Evolutionary conservation across 2,329 filamentous ascomycete species (phyloP).

Genomic region (Scedosporium apiospermum): DNA sequence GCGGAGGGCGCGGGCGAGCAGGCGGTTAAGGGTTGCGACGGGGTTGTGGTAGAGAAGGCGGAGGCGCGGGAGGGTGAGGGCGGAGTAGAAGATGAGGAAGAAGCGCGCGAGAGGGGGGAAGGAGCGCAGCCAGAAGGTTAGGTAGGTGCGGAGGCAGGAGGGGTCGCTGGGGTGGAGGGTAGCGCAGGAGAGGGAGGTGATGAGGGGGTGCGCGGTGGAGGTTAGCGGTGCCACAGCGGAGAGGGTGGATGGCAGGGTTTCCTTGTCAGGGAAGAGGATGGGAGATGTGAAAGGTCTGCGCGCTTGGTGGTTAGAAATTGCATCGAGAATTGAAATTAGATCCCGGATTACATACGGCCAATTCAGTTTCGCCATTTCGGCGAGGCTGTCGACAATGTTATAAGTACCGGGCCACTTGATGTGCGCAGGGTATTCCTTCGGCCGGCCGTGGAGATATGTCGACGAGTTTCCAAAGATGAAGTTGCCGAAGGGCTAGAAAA

Average conservation of each 20-base stretch:
- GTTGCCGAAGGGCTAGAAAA: slow-evolving; percentile 27
- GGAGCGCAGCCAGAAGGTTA: slow-evolving; percentile 77
- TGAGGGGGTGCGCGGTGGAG: slow-evolving; percentile 76
- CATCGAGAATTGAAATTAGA: neutral
- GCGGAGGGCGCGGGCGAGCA: slow-evolving; percentile 62
- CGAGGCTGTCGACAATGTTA: slow-evolving; percentile 72
- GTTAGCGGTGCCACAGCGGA: slow-evolving; percentile 65
- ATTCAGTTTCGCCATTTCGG: slow-evolving; percentile 67
- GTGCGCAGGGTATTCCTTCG: slow-evolving; percentile 54
- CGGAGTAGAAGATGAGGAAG: slow-evolving; percentile 65
- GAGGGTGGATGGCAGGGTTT: slow-evolving; percentile 57
- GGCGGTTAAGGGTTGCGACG: slow-evolving; percentile 51
- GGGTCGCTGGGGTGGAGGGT: slow-evolving; percentile 81
- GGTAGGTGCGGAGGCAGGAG: slow-evolving; percentile 76
- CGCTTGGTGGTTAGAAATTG: neutral
- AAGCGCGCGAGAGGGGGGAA: slow-evolving; percentile 73
- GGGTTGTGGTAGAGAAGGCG: slow-evolving; percentile 61
- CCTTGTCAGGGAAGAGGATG: slow-evolving; percentile 69
- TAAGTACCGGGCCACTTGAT: slow-evolving; percentile 67
- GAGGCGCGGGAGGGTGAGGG: slow-evolving; percentile 57
- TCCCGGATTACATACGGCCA: slow-evolving; percentile 59
- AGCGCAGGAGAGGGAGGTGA: slow-evolving; percentile 78
- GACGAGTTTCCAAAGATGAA: slow-evolving; percentile 62
- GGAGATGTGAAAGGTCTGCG: slow-evolving; percentile 68
- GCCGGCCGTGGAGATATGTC: slow-evolving; percentile 68